Evolutionary conservation across 2,329 filamentous ascomycete genomes (phyloP), one percentile per base, ranked within the genome.

Genomic region (Venturia oleaginea): DNA sequence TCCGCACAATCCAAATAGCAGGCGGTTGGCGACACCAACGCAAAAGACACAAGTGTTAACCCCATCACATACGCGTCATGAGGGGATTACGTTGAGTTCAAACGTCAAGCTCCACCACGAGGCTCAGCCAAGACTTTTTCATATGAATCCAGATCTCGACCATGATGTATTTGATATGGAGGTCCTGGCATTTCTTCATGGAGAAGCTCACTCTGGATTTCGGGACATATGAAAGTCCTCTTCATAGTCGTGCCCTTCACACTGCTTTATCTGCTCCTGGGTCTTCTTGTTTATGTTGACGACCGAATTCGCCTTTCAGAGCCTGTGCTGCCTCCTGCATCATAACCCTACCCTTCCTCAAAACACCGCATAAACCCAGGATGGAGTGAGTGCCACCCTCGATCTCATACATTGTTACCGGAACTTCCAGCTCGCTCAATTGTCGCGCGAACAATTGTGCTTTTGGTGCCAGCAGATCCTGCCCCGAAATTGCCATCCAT

Each of bases 391-490:
- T 61, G 34, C 34, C 32, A 10, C 59, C 59, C 38, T 59, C 22
- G 2, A 59, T 30, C 11, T 61, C 59, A 61, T 61, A 61, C 42
- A 43, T 4, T 17, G 34, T 38, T 1, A 46, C 38, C 24, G 32
- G 34, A 24, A 61, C 59, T 46, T 46, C 13, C 38, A 43, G n/a
- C 11, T 61, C 34, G 19, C 8, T n/a, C 27, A 61, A 43, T 43
- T 30, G 59, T 30, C 6, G 17, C 27, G 59, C 34, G 38, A 40
- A 61, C 19, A 46, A 30, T 22, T 17, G 34, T 6, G 59, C 73
- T 65, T 76, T 74, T 0, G 73, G 70, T 11, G 73, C 71, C 4
- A 76, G 67, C 13, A 76, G 61, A 51, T 76, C 74, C 55, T 71
- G 68, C 48, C 75, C 74, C 1, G 73, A 66, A n/a, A 72, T 66